These are phyloP conservation scores for Hippophae tibetana DNA, from an alignment of 306 rosid species.

Conservation along the genomic window DNA sequence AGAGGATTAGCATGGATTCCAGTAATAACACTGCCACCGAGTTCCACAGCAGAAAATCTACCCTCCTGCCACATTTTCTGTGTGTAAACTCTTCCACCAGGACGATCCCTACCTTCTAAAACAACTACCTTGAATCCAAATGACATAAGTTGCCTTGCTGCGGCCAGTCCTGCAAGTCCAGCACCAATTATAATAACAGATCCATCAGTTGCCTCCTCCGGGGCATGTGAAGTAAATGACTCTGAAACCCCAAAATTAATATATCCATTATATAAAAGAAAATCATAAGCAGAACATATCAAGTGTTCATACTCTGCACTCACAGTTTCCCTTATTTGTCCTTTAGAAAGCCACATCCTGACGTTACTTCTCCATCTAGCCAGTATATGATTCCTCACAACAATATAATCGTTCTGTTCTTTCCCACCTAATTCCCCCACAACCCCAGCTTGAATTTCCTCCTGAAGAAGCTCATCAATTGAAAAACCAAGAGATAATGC, in stretches of 20 bases:
- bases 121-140: slow-evolving; percentile 76
- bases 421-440: slow-evolving; percentile 69
- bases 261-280: slow-evolving; percentile 64
- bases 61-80: slow-evolving; percentile 67
- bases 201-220: slow-evolving; percentile 59
- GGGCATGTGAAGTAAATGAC: slow-evolving; percentile 40
- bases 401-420: slow-evolving; percentile 90
- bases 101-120: slow-evolving; percentile 80
- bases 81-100: slow-evolving; percentile 94
- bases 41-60: slow-evolving; percentile 59
- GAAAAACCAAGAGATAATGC: slow-evolving; percentile 82
- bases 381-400: slow-evolving; percentile 82
- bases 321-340: slow-evolving; percentile 70
- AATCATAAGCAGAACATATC: slow-evolving; percentile 72
- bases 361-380: slow-evolving; percentile 85
- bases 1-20: slow-evolving; percentile 95
- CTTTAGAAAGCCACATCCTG: slow-evolving; percentile 61
- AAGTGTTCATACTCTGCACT: slow-evolving; percentile 60
- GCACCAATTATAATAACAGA: slow-evolving; percentile 73
- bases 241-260: slow-evolving; percentile 86
- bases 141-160: slow-evolving; percentile 82
- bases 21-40: slow-evolving; percentile 89
- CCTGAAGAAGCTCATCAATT: slow-evolving; percentile 66
- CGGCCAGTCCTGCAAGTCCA: slow-evolving; percentile 88
- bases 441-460: slow-evolving; percentile 73